Evolutionary conservation across 345 rosid species (phyloP), one percentile per base, ranked within the genome.

Genomic region (Citropsis articulata): DNA sequence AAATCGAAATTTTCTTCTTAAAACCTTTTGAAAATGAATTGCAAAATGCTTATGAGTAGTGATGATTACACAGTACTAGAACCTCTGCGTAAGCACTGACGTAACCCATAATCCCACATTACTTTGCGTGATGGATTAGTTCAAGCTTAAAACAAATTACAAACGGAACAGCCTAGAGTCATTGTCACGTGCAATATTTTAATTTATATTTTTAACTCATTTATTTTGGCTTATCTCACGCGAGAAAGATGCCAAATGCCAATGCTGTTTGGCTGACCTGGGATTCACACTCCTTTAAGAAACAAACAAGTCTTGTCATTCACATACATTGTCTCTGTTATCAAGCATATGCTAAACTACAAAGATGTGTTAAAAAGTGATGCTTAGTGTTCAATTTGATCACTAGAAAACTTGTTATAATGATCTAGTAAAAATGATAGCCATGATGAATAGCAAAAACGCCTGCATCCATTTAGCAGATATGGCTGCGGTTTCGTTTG

Each of bases 381-480:
- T 56, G 10, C 60, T 50, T 16, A 50, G 16, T 16, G 7, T 50
- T 50, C 56, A 16, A 50, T 50, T 50, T 50, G 56, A 50, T 50
- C 56, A 16, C 21, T 16, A 50, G 56, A 50, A 50, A 50, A 0
- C 56, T 50, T 50, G 7, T 71, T 50, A 30, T 7, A 31, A 21
- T 4, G 45, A 33, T 71, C 24, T 31, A 31, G 63, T 2, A 72
- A 28, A 48, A 38, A 73, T 18, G 4, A 12, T 2, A 38, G 65
- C 27, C 56, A 81, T 59, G 77, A 78, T 21, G 59, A 81, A 27
- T 16, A 70, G 66, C 21, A 31, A 65, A 5, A 57, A 13, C 66
- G 77, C 2, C 73, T 70, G 66, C 65, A 63, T 57, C 78, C 77
- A 62, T 48, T 60, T 81, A 53, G 76, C 71, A 42, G 69, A 48